A percentile compares a stretch with the other conserved stretches of the same genome.
phyloP scores from a whole-genome alignment of 768 basidiomycete species.

The Dentipellis fragilis region DNA sequence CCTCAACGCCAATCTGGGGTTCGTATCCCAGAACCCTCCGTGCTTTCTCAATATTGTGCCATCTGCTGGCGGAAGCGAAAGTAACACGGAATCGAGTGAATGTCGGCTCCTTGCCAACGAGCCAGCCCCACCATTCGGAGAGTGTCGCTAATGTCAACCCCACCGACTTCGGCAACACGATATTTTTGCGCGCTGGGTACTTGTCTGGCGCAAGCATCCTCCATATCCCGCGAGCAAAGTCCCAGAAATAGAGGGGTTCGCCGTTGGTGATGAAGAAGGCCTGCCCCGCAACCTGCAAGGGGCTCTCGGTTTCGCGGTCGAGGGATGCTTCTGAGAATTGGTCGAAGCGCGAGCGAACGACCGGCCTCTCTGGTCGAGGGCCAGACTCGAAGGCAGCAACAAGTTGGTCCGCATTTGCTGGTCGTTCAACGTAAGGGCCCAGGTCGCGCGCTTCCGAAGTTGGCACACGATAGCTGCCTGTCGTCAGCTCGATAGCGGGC shows the following conservation, averaged over 20 bases:
- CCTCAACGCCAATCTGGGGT: slow-evolving; percentile 80
- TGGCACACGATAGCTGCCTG: slow-evolving; percentile 56
- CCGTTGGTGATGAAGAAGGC: slow-evolving; percentile 96
- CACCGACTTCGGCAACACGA: slow-evolving; percentile 47
- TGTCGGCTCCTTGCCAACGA: slow-evolving; percentile 69
- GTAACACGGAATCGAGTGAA: slow-evolving; percentile 83
- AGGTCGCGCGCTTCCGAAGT: slow-evolving; percentile 75
- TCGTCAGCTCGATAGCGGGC: slow-evolving; percentile 53
- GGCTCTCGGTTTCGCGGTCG: slow-evolving; percentile 38
- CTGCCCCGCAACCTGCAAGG: slow-evolving; percentile 82
- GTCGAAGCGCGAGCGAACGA: slow-evolving; percentile 76
- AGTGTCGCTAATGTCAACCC: slow-evolving; percentile 64
- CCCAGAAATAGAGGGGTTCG: slow-evolving; percentile 95
- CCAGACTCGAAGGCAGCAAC: slow-evolving; percentile 46
- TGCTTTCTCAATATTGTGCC: slow-evolving; percentile 93
- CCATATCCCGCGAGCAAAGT: slow-evolving; percentile 81
- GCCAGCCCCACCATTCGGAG: slow-evolving; percentile 64
- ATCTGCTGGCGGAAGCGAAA: slow-evolving; percentile 70
- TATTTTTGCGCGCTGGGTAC: slow-evolving; percentile 43
- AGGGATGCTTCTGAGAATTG: slow-evolving; percentile 55
- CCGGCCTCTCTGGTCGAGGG: slow-evolving; percentile 35
- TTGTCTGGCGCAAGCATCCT: slow-evolving; percentile 29
- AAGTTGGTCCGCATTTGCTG: slow-evolving; percentile 46
- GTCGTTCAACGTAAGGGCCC: slow-evolving; percentile 65
- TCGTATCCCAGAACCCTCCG: slow-evolving; percentile 88